These are phyloP conservation scores for Sporisorium sorghi DNA, from an alignment of 1,284 basidiomycete species.

Conservation along the genomic window DNA sequence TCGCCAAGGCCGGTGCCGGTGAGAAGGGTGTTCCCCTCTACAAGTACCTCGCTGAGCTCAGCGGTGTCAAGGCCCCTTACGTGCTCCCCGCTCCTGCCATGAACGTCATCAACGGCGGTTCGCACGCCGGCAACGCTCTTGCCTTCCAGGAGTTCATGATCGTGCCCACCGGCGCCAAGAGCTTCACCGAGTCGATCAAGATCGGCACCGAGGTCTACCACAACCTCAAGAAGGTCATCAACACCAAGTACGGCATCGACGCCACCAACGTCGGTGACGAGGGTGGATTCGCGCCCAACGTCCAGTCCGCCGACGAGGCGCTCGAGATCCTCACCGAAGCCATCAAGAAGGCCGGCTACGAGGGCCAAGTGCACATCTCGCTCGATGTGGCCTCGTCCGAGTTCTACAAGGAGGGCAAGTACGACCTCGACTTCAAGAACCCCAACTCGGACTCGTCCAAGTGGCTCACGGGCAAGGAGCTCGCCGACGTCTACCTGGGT, in stretches of 20 bases:
- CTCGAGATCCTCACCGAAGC: conserved; percentile 95
- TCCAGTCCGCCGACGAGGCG: conserved; percentile 94
- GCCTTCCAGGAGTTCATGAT: conserved; percentile 93
- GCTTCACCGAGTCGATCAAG: conserved; percentile 97
- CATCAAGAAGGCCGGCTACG: conserved; percentile 97
- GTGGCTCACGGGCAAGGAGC: conserved; percentile 92
- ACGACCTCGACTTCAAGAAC: conserved; percentile 99
- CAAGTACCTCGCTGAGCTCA: conserved; percentile 93
- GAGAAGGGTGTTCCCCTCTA: conserved; percentile 85
- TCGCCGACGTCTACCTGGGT: conserved; percentile 89
- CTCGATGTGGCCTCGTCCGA: conserved; percentile 99
- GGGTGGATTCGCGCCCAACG: conserved; percentile 99
- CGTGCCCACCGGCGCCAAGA: conserved; percentile 96
- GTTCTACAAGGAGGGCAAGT: conserved; percentile 99
- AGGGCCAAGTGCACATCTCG: conserved; percentile 98
- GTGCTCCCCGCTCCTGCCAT: conserved; percentile 77
- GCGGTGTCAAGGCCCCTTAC: conserved; percentile 92
- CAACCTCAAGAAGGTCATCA: conserved; percentile 99
- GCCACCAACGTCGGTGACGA: conserved; percentile 99
- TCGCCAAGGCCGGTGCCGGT: conserved; percentile 86
- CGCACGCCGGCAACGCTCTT: conserved; percentile 98
- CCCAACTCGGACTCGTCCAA: conserved; percentile 95
- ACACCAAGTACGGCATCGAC: conserved; percentile 98
- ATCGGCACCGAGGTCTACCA: conserved; percentile 99
- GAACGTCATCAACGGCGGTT: conserved; percentile 99